phyloP scores from a whole-genome alignment of 106 monocot species.

The Amphibolis antarctica region DNA sequence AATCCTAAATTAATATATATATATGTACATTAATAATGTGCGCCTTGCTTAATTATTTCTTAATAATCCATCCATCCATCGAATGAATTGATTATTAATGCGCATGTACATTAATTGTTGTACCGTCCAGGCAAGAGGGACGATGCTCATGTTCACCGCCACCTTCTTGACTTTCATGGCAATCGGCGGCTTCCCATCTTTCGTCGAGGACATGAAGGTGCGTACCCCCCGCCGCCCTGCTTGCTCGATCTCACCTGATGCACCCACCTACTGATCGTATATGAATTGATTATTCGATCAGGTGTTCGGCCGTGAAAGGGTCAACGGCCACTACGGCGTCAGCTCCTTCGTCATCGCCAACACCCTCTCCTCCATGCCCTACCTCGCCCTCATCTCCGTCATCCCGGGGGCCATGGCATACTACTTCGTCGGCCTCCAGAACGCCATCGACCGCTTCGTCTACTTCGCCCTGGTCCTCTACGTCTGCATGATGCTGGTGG shows the following conservation, averaged over 20 bases:
- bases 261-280: background rate
- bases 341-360: slow-evolving; percentile 36
- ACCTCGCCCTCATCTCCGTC: slow-evolving; percentile 46
- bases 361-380: slow-evolving; percentile 50
- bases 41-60: background rate
- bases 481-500: slow-evolving; percentile 60
- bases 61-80: background rate
- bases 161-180: slow-evolving; percentile 36
- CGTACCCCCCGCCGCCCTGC: background rate
- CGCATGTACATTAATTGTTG: background rate
- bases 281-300: too few species aligned
- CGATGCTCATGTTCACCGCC: slow-evolving; percentile 20
- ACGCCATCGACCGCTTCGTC: slow-evolving; percentile 35
- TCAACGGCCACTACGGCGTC: slow-evolving; percentile 72
- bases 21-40: background rate
- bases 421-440: slow-evolving; percentile 53
- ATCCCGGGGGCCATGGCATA: slow-evolving; percentile 68
- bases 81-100: background rate
- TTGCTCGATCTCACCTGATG: background rate
- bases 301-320: slow-evolving; percentile 58
- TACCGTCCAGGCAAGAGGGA: slow-evolving; percentile 19
- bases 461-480: slow-evolving; percentile 59
- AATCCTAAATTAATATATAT: too few species aligned
- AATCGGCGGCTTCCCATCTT: slow-evolving; percentile 36
- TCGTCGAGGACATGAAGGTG: slow-evolving; percentile 40